Percentiles rank a stretch among this genome's conserved stretches.
phyloP scores from a whole-genome alignment of 2,329 filamentous ascomycete genomes.

The Elsinoe arachidis region DNA sequence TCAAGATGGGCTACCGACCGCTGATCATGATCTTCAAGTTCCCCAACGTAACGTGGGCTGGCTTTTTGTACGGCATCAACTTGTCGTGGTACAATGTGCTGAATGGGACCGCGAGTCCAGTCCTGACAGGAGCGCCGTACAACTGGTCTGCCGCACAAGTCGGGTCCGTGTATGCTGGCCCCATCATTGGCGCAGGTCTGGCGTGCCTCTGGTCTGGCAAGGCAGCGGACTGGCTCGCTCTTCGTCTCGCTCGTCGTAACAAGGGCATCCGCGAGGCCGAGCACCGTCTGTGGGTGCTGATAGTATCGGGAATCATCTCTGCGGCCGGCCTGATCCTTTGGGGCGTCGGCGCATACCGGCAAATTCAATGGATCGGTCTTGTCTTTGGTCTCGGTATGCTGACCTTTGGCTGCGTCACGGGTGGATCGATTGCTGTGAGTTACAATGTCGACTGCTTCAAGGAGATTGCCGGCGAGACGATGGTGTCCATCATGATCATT shows the following conservation, averaged over 20 bases:
- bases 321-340: no score
- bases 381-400: constrained; percentile 26
- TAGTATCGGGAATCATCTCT: neutral
- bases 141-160: constrained; percentile 28
- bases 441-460: constrained; percentile 42
- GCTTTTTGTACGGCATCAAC: constrained; percentile 15
- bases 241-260: constrained; percentile 35
- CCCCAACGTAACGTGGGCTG: constrained; percentile 15
- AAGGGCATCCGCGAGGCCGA: constrained; percentile 35
- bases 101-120: constrained; percentile 15
- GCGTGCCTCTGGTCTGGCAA: constrained; percentile 29
- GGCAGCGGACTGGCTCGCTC: constrained; percentile 22
- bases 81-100: constrained; percentile 16
- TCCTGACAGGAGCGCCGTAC: constrained; percentile 26
- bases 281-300: constrained; percentile 34
- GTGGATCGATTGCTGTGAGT: constrained; percentile 34
- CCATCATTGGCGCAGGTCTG: constrained; percentile 24
- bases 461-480: constrained; percentile 38
- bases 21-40: constrained; percentile 16
- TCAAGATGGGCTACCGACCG: constrained; percentile 17
- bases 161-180: constrained; percentile 27
- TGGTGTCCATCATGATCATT: constrained; percentile 38
- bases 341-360: no score
- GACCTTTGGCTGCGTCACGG: constrained; percentile 28
- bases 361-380: constrained; percentile 16